A percentile compares a stretch with the other conserved stretches of the same genome.
Conservation (phyloP, 129 eudicot genomes). For the Tanacetum coccineum region DNA sequence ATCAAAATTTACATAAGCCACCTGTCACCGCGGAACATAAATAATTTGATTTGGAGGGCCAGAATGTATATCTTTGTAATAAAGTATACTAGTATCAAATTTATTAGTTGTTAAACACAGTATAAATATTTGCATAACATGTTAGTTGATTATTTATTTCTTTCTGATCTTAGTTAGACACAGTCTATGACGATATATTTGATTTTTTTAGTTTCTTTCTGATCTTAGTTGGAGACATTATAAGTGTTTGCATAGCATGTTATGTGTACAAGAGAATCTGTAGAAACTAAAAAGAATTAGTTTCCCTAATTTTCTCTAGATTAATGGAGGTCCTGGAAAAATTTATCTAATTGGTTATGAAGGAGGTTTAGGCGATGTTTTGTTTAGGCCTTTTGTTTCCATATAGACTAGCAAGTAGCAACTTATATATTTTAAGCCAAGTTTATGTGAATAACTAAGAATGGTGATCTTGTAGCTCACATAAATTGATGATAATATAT, state of each 20-base stretch:
- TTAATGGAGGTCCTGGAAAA: too few relatives aligned
- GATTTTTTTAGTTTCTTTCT: not conserved
- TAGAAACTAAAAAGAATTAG: conserved; percentile 2
- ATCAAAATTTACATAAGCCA: too few relatives aligned
- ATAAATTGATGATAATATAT: not conserved
- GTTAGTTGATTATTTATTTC: not conserved
- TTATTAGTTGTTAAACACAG: too few relatives aligned
- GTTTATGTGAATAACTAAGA: conserved; percentile 10
- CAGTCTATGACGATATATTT: not conserved
- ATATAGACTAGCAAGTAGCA: not conserved
- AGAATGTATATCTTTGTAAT: too few relatives aligned
- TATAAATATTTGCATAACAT: not conserved
- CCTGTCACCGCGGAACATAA: too few relatives aligned
- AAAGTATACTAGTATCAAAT: too few relatives aligned
- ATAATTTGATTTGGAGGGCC: too few relatives aligned
- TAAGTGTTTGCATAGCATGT: not conserved
- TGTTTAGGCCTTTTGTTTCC: not conserved
- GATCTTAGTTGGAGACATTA: not conserved
- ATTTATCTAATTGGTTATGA: not conserved
- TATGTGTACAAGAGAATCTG: not conserved
- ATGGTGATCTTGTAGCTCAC: not conserved
- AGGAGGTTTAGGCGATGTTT: conserved; percentile 1
- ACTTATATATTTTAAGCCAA: conserved; percentile 5
- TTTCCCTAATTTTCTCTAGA: not conserved
- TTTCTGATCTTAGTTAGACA: too few relatives aligned